Evolutionary conservation across 805 yeast genomes (phyloP).

Genomic region (Cyberlindnera maclurae): DNA sequence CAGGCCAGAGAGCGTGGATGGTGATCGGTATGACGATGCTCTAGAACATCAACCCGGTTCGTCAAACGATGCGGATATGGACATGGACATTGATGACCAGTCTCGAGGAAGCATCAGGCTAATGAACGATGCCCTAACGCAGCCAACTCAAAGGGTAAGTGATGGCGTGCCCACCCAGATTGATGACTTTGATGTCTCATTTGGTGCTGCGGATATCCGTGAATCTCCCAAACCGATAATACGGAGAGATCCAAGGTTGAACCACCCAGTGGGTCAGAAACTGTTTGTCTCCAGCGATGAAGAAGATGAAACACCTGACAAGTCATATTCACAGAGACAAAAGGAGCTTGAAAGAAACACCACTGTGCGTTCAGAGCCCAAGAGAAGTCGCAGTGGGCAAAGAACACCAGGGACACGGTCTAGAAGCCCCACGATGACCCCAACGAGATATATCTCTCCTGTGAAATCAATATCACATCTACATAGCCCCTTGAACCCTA

Average conservation of each 20-base stretch:
- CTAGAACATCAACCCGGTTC: constrained; percentile 12
- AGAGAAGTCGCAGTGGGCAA: background rate
- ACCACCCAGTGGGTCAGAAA: constrained; percentile 10
- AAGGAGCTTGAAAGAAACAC: constrained; percentile 17
- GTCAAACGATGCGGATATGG: constrained; percentile 13
- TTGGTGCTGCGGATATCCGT: background rate
- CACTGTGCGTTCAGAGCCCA: constrained; percentile 9
- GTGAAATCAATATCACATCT: constrained; percentile 2
- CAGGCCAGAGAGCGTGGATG: constrained; percentile 6
- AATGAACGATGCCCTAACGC: constrained; percentile 6
- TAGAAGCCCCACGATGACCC: constrained; percentile 3
- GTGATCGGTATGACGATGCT: constrained; percentile 18
- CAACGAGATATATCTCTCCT: constrained; percentile 1
- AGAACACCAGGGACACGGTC: background rate
- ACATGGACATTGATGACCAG: constrained; percentile 26
- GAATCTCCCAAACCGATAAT: background rate
- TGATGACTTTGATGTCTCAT: background rate
- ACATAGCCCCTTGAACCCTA: constrained; percentile 10
- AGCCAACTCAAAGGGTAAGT: background rate
- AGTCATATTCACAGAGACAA: constrained; percentile 11
- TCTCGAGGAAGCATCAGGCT: constrained; percentile 14
- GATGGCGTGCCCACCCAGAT: background rate
- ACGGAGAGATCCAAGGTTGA: constrained; percentile 1
- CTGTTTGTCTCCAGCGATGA: constrained; percentile 16
- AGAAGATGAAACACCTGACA: constrained; percentile 4